Percentiles rank a stretch among this genome's conserved stretches.
Evolutionary conservation across 345 rosid genomes (phyloP).

Genomic region (Fremontodendron californicum): DNA sequence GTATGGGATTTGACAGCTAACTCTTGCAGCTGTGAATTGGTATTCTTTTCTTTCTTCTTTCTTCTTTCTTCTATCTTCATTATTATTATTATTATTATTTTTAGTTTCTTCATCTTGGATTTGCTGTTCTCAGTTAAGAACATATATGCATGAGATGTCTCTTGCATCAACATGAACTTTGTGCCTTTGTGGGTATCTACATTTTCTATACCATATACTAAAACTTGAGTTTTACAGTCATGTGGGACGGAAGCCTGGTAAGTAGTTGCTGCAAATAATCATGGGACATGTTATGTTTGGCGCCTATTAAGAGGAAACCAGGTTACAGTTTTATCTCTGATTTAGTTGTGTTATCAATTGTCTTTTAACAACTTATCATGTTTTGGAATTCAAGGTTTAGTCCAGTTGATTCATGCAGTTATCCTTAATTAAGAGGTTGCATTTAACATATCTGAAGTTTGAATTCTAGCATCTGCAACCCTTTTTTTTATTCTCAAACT

Average conservation of each 20-base stretch:
- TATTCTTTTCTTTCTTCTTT: conserved; percentile 27
- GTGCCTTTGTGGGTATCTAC: neutral
- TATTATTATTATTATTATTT: too few relatives aligned
- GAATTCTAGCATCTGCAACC: too few relatives aligned
- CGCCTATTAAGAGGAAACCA: conserved; percentile 78
- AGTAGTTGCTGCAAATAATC: conserved; percentile 92
- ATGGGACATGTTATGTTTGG: conserved; percentile 95
- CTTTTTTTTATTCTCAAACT: too few relatives aligned
- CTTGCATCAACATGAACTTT: neutral
- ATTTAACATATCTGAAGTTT: too few relatives aligned
- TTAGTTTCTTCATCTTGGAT: neutral
- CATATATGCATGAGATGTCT: neutral
- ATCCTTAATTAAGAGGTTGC: too few relatives aligned
- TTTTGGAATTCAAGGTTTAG: too few relatives aligned
- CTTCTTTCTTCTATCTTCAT: too few relatives aligned
- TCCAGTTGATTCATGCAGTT: too few relatives aligned
- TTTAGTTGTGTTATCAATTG: neutral
- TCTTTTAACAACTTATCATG: neutral
- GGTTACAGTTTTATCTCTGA: conserved; percentile 32
- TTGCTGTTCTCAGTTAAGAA: neutral
- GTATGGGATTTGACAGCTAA: conserved; percentile 98
- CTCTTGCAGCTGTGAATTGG: conserved; percentile 96
- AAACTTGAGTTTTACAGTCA: conserved; percentile 41
- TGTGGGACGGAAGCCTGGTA: conserved; percentile 99
- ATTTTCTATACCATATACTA: neutral